Conservation (phyloP, 2,329 filamentous ascomycete species). For the Niveomyces coronatus region DNA sequence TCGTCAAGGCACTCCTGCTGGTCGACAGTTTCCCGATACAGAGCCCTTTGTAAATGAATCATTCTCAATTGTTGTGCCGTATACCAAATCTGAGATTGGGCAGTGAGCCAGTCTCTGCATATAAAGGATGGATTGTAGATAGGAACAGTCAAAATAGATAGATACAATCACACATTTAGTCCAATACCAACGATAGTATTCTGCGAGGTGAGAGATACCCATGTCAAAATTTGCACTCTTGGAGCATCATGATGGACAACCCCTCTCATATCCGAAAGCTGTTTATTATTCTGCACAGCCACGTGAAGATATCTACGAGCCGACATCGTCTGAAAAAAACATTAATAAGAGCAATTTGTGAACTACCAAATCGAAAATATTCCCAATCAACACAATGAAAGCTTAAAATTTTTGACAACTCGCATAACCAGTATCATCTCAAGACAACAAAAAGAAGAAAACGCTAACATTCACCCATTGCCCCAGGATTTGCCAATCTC, state of each 20-base stretch:
- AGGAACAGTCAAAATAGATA: no score
- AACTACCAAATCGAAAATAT: not conserved
- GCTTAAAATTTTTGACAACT: not conserved
- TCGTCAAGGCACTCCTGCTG: no score
- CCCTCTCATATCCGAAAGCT: not conserved
- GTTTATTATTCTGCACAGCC: not conserved
- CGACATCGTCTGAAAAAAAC: constrained; percentile 4
- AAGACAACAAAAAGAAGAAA: not conserved
- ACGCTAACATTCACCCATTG: constrained; percentile 3
- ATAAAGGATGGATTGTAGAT: no score
- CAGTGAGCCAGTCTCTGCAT: no score
- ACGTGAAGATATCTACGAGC: constrained; percentile 3
- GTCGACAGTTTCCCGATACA: no score
- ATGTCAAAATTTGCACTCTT: no score
- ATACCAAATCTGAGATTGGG: no score
- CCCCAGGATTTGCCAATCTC: constrained; percentile 5
- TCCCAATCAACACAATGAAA: not conserved
- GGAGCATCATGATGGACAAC: constrained; percentile 5
- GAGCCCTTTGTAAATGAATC: no score
- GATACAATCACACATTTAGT: no score
- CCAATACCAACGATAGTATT: no score
- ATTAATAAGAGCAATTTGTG: not conserved
- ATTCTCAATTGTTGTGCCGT: no score
- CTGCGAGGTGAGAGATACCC: no score
- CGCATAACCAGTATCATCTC: constrained; percentile 2